A percentile compares a stretch with the other conserved stretches of the same genome.
Conservation (phyloP, 441 rosid genomes). For the Syzygium syzygioides region DNA sequence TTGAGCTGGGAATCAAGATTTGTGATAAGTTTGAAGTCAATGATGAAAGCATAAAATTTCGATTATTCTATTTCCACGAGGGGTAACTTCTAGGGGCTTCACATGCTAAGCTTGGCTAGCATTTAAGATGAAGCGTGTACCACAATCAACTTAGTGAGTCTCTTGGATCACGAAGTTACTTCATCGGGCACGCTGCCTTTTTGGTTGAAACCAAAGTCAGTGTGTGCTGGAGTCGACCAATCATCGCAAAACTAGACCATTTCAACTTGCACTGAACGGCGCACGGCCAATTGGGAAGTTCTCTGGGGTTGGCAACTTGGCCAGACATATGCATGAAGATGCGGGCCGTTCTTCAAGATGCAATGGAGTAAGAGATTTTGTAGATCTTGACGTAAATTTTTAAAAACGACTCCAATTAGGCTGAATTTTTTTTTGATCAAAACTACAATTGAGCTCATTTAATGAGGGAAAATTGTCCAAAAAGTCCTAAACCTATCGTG, state of each 20-base stretch:
- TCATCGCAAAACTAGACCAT: background rate
- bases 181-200: background rate
- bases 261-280: background rate
- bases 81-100: background rate
- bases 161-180: background rate
- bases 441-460: no score
- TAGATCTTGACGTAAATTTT: background rate
- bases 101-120: background rate
- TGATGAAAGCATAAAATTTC: background rate
- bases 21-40: background rate
- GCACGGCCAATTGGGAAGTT: background rate
- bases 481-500: no score
- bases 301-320: background rate
- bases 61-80: background rate
- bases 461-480: no score
- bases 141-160: background rate
- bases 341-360: background rate
- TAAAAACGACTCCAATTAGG: background rate
- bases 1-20: background rate
- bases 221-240: no score
- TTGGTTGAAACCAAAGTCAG: constrained; percentile 10
- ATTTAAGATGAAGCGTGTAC: background rate
- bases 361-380: background rate
- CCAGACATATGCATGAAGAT: background rate
- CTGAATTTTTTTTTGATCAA: background rate